Conservation (phyloP, 305 asterid species). For the Coffea humblotiana region DNA sequence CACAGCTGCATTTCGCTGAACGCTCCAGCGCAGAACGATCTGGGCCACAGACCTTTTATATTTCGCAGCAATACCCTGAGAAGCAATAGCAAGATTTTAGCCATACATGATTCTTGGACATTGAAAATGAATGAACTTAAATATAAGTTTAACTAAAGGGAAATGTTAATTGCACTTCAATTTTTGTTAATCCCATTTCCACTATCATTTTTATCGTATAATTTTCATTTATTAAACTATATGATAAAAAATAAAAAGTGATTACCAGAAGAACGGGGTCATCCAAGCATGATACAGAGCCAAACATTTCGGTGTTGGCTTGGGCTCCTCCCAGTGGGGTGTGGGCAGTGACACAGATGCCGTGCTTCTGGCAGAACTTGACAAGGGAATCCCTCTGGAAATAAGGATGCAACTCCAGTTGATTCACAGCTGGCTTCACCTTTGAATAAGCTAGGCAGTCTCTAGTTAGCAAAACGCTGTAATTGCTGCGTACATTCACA, state of each 20-base stretch:
- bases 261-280: constrained; percentile 56
- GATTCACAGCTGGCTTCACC: constrained; percentile 61
- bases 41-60: constrained; percentile 63
- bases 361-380: constrained; percentile 68
- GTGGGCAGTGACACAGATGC: constrained; percentile 64
- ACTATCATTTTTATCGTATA: too few species aligned
- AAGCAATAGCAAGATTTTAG: constrained; percentile 6
- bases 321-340: constrained; percentile 74
- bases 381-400: constrained; percentile 62
- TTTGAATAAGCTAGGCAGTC: constrained; percentile 59
- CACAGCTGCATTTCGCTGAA: constrained; percentile 53
- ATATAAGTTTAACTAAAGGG: too few species aligned
- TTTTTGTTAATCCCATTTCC: too few species aligned
- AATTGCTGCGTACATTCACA: constrained; percentile 15
- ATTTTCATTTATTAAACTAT: too few species aligned
- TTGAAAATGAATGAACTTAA: too few species aligned
- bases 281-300: constrained; percentile 63
- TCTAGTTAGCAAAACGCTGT: constrained; percentile 51
- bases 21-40: constrained; percentile 66
- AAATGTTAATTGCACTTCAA: too few species aligned
- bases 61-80: constrained; percentile 60
- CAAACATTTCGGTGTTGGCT: constrained; percentile 65
- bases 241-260: background rate
- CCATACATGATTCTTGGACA: too few species aligned
- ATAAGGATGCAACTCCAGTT: constrained; percentile 59